Percentiles rank a stretch among this genome's conserved stretches.
These are phyloP conservation scores for Dendrocalamus sinicus DNA, from an alignment of 176 grass and related monocot species.

Conservation along the genomic window DNA sequence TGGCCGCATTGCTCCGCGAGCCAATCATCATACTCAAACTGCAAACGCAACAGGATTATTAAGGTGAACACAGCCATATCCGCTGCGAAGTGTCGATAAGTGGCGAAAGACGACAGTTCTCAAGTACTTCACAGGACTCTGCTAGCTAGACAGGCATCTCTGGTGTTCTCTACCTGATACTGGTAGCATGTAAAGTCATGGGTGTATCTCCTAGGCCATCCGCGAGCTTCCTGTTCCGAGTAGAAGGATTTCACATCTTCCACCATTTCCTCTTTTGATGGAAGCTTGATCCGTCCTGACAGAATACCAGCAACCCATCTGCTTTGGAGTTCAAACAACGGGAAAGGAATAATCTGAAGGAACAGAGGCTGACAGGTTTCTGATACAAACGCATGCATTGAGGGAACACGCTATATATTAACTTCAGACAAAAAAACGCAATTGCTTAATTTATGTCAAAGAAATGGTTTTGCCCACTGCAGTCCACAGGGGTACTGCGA, in stretches of 20 bases:
- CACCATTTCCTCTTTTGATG: slow-evolving; percentile 72
- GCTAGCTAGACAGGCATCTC: too few relatives aligned
- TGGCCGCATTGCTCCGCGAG: slow-evolving; percentile 66
- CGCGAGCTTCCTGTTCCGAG: slow-evolving; percentile 40
- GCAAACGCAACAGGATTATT: background rate
- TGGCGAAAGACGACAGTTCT: slow-evolving; percentile 1
- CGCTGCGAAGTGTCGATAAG: background rate
- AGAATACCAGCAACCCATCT: slow-evolving; percentile 84
- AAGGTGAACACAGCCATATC: background rate
- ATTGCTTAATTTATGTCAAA: background rate
- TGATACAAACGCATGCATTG: too few relatives aligned
- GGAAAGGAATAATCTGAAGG: slow-evolving; percentile 69
- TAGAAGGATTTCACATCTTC: slow-evolving; percentile 65
- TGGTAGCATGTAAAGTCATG: slow-evolving; percentile 65
- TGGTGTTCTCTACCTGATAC: background rate
- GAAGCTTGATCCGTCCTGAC: slow-evolving; percentile 66
- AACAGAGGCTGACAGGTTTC: background rate
- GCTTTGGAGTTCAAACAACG: slow-evolving; percentile 84
- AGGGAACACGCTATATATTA: too few relatives aligned
- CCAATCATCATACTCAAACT: slow-evolving; percentile 94
- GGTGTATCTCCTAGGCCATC: slow-evolving; percentile 87
- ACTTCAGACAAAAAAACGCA: background rate
- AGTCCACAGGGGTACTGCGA: background rate
- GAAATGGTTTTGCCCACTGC: background rate
- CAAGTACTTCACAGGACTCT: too few relatives aligned